Percentiles rank a stretch among this genome's conserved stretches.
phyloP scores from a whole-genome alignment of 1,284 basidiomycete species.

The Heterobasidion annosum region DNA sequence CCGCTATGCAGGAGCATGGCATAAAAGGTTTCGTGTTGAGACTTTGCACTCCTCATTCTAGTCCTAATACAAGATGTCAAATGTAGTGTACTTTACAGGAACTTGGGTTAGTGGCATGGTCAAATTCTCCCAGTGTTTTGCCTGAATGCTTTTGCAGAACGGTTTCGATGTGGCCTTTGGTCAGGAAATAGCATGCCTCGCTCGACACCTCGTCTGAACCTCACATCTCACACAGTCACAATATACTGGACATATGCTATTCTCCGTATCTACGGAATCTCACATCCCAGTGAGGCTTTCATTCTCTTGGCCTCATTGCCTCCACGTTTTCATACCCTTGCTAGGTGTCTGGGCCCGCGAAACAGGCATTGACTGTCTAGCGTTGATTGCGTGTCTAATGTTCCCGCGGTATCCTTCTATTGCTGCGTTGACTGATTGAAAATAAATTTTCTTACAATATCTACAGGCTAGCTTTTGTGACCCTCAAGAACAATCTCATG shows the following conservation, averaged over 20 bases:
- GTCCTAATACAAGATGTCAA: background rate
- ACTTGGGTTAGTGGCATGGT: slow-evolving; percentile 49
- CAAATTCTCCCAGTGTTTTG: slow-evolving; percentile 12
- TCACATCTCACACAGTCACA: slow-evolving; percentile 39
- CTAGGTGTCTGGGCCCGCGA: slow-evolving; percentile 52
- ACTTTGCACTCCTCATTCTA: background rate
- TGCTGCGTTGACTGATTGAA: background rate
- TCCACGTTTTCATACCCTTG: slow-evolving; percentile 1
- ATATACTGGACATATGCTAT: slow-evolving; percentile 70
- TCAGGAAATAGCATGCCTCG: slow-evolving; percentile 19
- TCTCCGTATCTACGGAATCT: slow-evolving; percentile 67
- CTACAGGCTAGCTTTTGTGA: slow-evolving; percentile 75
- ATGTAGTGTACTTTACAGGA: slow-evolving; percentile 70
- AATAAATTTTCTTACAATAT: background rate
- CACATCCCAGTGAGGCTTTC: slow-evolving; percentile 43
- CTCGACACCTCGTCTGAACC: background rate
- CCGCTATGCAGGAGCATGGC: slow-evolving; percentile 92
- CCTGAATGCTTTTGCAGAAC: slow-evolving; percentile 40
- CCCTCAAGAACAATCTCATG: slow-evolving; percentile 80
- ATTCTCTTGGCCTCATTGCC: background rate
- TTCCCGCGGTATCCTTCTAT: slow-evolving; percentile 60
- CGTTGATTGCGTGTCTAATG: slow-evolving; percentile 76
- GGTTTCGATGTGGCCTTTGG: slow-evolving; percentile 87
- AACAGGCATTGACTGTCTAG: slow-evolving; percentile 65
- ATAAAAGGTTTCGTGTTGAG: slow-evolving; percentile 49